Evolutionary conservation across 139 green algal species (phyloP), one percentile per base, ranked within the genome.

Genomic region (Edaphochlamys debaryana): DNA sequence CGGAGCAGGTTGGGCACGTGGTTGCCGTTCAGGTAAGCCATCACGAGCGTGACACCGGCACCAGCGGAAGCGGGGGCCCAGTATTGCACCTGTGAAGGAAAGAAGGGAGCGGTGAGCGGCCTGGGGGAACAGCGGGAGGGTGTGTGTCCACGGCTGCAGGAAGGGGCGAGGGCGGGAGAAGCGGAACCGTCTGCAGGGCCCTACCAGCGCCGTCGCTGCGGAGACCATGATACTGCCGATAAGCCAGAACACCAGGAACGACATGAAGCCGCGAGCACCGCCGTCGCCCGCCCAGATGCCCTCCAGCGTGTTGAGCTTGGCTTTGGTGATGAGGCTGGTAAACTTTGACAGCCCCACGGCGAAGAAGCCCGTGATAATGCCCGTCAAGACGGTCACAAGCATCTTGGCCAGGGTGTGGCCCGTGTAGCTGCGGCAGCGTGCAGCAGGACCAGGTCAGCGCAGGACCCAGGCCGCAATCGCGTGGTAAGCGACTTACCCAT

Each of bases 21-120:
- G 82, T 92, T 94, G 52, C 91, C 91, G 76, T 94, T 94, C 13
- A 97, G 88, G 85, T 94, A 95, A 0, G 94, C 95, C 92, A 98
- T 98, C 29, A 98, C 94, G 13, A 95, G 90, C 0, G 93, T 96
- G 1, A 98, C 96, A 19, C 96, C 96, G 3, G 91, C 94, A 32
- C 95, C 96, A 15, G 91, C 91, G 27, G 94, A 94, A 11, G 87
- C 72, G 0, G 95, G 95, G 0, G 95, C 93, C 86, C 89, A 94
- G 62, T 92, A 93, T 63, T 95, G 90, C 5, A 98, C 95, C 89
- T 95, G 85, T 56, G 85, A 11, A 71, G 38, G 20, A 50, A 13
- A 41, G 52, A 1, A 76, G 3, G 63, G n/a, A n/a, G n/a, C n/a
- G n/a, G n/a, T n/a, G n/a, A n/a, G n/a, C n/a, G n/a, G n/a, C n/a